These are phyloP conservation scores for Candida nemodendra DNA, from an alignment of 805 yeast genomes.

Conservation along the genomic window DNA sequence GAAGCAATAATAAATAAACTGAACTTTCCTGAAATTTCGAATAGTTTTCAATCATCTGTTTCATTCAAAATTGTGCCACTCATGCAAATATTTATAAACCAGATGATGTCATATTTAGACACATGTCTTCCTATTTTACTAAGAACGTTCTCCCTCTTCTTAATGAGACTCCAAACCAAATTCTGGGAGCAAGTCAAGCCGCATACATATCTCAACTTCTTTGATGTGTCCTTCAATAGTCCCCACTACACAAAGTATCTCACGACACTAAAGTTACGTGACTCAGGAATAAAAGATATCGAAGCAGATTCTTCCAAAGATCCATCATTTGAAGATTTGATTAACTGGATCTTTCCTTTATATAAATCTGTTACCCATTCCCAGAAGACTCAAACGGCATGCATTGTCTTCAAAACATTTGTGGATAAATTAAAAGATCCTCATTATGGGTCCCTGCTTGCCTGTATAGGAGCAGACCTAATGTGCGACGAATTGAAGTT, in stretches of 20 bases:
- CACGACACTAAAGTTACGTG: slow-evolving; percentile 13
- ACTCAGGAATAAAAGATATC: background rate
- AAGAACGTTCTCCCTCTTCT: slow-evolving; percentile 46
- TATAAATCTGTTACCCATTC: slow-evolving; percentile 40
- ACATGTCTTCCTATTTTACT: slow-evolving; percentile 54
- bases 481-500: slow-evolving; percentile 22
- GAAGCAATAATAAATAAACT: slow-evolving; percentile 34
- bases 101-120: slow-evolving; percentile 49
- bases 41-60: slow-evolving; percentile 19
- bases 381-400: slow-evolving; percentile 51
- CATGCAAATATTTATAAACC: slow-evolving; percentile 45
- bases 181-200: slow-evolving; percentile 62
- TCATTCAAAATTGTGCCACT: slow-evolving; percentile 36
- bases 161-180: slow-evolving; percentile 39
- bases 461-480: slow-evolving; percentile 24
- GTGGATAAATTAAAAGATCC: slow-evolving; percentile 32
- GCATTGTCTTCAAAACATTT: slow-evolving; percentile 49
- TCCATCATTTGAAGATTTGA: slow-evolving; percentile 40
- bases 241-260: slow-evolving; percentile 45
- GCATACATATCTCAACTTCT: slow-evolving; percentile 48
- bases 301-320: slow-evolving; percentile 12
- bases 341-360: slow-evolving; percentile 55
- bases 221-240: slow-evolving; percentile 60
- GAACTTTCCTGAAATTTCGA: slow-evolving; percentile 26
- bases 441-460: slow-evolving; percentile 25